Percentiles rank a stretch among this genome's conserved stretches.
Conservation (phyloP, 148 eudicot species). For the Dianthus caryophyllus region DNA sequence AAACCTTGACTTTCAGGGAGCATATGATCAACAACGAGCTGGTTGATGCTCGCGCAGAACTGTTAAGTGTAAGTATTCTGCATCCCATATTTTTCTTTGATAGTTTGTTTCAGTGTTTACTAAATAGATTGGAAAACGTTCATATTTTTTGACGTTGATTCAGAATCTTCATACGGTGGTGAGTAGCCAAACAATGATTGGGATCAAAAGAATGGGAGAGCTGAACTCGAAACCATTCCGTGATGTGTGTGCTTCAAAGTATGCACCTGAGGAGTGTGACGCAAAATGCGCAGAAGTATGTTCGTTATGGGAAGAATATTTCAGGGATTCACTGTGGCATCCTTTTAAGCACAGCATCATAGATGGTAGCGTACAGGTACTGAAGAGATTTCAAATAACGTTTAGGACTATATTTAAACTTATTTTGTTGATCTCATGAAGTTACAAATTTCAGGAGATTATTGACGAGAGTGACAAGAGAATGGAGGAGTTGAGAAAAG, state of each 20-base stretch:
- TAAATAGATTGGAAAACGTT: neutral
- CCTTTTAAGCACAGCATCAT: conserved; percentile 38
- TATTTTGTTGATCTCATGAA: neutral
- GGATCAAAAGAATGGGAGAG: conserved; percentile 57
- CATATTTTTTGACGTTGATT: neutral
- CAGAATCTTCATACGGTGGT: conserved; percentile 26
- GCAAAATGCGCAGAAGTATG: conserved; percentile 34
- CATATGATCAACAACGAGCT: conserved; percentile 27
- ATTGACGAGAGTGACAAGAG: conserved; percentile 33
- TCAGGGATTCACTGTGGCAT: conserved; percentile 49
- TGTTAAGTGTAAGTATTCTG: conserved; percentile 16
- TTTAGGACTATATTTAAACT: neutral
- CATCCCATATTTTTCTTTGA: neutral
- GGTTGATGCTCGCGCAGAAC: conserved; percentile 22
- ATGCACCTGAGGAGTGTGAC: conserved; percentile 17
- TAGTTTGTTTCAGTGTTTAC: neutral
- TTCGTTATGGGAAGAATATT: conserved; percentile 43
- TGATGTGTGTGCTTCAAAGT: conserved; percentile 33
- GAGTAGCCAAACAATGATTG: conserved; percentile 29
- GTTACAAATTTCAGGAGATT: conserved; percentile 19
- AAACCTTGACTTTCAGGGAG: conserved; percentile 19
- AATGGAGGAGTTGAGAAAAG: conserved; percentile 29
- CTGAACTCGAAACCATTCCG: conserved; percentile 39
- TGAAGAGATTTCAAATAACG: too few species aligned
- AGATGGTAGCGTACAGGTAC: conserved; percentile 28